These are phyloP conservation scores for Pichia kluyveri DNA, from an alignment of 805 yeast species.

Conservation along the genomic window DNA sequence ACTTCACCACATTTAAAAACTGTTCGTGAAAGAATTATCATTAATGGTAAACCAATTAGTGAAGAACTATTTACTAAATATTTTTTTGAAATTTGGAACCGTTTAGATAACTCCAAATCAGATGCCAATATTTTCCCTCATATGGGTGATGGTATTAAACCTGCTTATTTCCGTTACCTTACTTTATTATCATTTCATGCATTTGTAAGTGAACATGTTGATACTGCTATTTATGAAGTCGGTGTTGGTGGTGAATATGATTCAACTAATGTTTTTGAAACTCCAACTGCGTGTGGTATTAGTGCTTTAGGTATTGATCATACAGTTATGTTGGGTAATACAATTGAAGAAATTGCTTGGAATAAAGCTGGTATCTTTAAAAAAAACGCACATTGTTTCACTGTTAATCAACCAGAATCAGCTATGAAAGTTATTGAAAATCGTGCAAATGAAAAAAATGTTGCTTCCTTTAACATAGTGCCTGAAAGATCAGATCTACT, in stretches of 20 bases:
- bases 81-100: slow-evolving; percentile 93
- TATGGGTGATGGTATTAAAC: slow-evolving; percentile 66
- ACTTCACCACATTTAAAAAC: slow-evolving; percentile 94
- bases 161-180: slow-evolving; percentile 87
- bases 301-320: slow-evolving; percentile 89
- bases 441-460: slow-evolving; percentile 60
- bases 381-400: slow-evolving; percentile 51
- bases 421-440: slow-evolving; percentile 48
- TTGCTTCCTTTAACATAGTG: slow-evolving; percentile 43
- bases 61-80: slow-evolving; percentile 78
- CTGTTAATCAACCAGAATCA: slow-evolving; percentile 45
- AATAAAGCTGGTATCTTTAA: slow-evolving; percentile 94
- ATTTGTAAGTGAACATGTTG: slow-evolving; percentile 80
- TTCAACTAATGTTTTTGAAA: slow-evolving; percentile 80
- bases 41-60: slow-evolving; percentile 77
- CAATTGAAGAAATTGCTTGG: slow-evolving; percentile 89
- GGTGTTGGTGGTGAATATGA: slow-evolving; percentile 98
- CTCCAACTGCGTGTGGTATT: slow-evolving; percentile 81
- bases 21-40: slow-evolving; percentile 84
- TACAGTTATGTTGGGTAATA: slow-evolving; percentile 74
- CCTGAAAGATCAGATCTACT: slow-evolving; percentile 31
- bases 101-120: slow-evolving; percentile 43
- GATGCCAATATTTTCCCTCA: slow-evolving; percentile 56
- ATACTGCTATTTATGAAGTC: slow-evolving; percentile 91
- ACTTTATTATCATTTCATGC: slow-evolving; percentile 88